These are phyloP conservation scores for Paraurostyla sp. DNA, from an alignment of 73 alveolate genomes.

Conservation along the genomic window DNA sequence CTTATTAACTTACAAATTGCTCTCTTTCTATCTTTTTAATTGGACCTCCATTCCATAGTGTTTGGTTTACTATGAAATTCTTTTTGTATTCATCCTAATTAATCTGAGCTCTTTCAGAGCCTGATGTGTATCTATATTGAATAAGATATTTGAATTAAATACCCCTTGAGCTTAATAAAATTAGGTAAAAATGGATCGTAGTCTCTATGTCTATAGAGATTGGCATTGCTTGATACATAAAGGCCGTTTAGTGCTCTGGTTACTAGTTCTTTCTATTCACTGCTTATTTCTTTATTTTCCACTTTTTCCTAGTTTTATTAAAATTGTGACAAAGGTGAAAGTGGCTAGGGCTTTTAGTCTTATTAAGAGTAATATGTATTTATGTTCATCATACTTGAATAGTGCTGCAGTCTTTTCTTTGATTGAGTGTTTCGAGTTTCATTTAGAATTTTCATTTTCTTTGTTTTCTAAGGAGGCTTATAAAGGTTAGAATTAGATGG, in stretches of 20 bases:
- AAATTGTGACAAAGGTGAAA: too few species aligned
- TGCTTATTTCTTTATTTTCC: background rate
- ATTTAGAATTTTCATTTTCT: too few species aligned
- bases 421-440: too few species aligned
- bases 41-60: background rate
- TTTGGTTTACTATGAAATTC: background rate
- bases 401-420: background rate
- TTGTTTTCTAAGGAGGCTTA: too few species aligned
- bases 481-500: too few species aligned
- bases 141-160: background rate
- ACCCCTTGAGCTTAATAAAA: background rate
- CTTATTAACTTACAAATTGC: background rate
- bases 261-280: background rate
- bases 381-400: background rate
- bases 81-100: background rate
- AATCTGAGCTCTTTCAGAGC: background rate
- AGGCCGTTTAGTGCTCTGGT: background rate
- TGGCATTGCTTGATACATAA: background rate
- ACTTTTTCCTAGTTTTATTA: too few species aligned
- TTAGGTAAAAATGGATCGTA: constrained; percentile 9
- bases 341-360: too few species aligned
- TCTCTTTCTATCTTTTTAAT: background rate
- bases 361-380: too few species aligned
- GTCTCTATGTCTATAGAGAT: background rate
- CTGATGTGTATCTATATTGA: background rate